Evolutionary conservation across 805 yeast genomes (phyloP), one percentile per base, ranked within the genome.

Genomic region (Brettanomyces sp.): DNA sequence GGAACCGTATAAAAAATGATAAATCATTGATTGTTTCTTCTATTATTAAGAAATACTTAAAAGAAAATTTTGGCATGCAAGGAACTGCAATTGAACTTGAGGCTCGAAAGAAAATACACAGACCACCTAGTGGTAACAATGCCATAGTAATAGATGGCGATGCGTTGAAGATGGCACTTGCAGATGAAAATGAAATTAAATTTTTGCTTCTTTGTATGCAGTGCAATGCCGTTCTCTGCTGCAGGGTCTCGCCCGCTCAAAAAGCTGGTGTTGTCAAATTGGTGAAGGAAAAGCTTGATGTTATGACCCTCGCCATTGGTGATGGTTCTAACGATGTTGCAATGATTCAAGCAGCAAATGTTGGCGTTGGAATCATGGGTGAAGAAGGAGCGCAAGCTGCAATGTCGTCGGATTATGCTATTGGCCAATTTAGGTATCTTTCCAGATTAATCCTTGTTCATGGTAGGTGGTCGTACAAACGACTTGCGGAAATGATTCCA

Each of bases 301-400:
- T 85, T 28, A 85, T 85, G 90, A 85, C 95, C 1, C 65, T 85
- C 47, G 91, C 93, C 6, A 84, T 85, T 59, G 95, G 95, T 54
- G 95, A 85, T 65, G 95, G 95, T 46, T 80, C 93, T 21, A 85
- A 85, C 59, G 95, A 85, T 66, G 95, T 85, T 51, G 90, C 95
- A 11, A 85, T 85, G 95, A 85, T 85, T 53, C 95, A 85, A 63
- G 80, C 89, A 28, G 93, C 95, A 1, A 82, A 85, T 64, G 82
- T 85, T 41, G 95, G 95, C 57, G 85, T 85, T 46, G 95, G 95
- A 67, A 85, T 85, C 59, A 90, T 90, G 3, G 95, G 95, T 66
- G 93, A 85, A 68, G 95, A 85, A 69, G 95, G 95, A 58, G 70
- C 93, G 50, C 93, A 85, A 64, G 93, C 93, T 18, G 93, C 77